Evolutionary conservation across 495 filamentous ascomycete genomes (phyloP), one percentile per base, ranked within the genome.

Genomic region (Geopyxis carbonaria): DNA sequence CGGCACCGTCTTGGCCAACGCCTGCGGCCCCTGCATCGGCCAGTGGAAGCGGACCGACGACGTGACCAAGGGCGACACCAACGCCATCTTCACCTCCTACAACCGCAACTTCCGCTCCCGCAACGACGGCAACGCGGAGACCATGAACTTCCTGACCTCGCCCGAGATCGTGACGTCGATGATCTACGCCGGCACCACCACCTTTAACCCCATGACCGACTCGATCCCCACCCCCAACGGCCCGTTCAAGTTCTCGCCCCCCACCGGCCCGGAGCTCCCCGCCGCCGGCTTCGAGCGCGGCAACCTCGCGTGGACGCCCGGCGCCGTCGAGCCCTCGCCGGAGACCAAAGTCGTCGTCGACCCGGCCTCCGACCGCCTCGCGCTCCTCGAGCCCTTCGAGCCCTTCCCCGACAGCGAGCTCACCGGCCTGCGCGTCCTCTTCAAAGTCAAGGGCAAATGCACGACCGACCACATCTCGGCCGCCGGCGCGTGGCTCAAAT

Each of bases 401-500:
- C 68, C 81, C 10, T 97, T 94, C 62, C 85, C 85, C 7, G 36
- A 62, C 21, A 62, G 63, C 13, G 87, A 95, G 20, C 70, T 94
- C 14, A 64, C 67, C 16, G 70, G 67, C 25, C 65, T 91, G 10
- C 69, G 69, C 20, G 82, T 97, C 13, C 75, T 97, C 10, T 83
- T 89, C 67, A 94, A 93, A 63, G 78, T 95, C 34, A 78, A 82
- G 42, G 89, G 89, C 40, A 91, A 97, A 61, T 95, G 89, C 71
- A 93, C 89, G 24, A 97, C 89, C 23, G 89, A 97, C 61, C 93
- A 89, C 44, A 97, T 97, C 58, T 94, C 86, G 15, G 89, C 87
- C 4, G 89, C 89, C 2, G 89, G 89, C 4, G 86, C 86, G 2
- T 97, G 89, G 89, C 68, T 97, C 24, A 95, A 94, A 61, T 97